A percentile compares a stretch with the other conserved stretches of the same genome.
phyloP scores from a whole-genome alignment of 2,329 filamentous ascomycete species.

The Talaromyces amestolkiae region DNA sequence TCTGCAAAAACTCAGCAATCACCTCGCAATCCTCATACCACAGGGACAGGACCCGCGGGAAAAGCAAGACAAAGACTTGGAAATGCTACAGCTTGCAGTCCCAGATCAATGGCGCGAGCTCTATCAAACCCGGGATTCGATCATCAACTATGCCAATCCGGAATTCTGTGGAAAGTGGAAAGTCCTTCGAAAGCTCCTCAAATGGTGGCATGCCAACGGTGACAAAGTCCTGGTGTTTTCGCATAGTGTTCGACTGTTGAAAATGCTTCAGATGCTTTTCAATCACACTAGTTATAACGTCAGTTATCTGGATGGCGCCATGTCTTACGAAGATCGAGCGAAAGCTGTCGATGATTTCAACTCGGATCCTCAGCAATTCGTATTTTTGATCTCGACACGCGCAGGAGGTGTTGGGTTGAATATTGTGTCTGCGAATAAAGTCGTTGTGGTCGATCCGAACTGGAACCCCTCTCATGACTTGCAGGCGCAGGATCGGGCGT shows the following conservation, averaged over 20 bases:
- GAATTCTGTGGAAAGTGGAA: conserved; percentile 98
- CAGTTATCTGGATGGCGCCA: conserved; percentile 82
- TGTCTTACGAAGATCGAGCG: conserved; percentile 79
- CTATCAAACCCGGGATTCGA: conserved; percentile 71
- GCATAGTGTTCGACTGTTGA: conserved; percentile 80
- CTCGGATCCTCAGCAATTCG: conserved; percentile 78
- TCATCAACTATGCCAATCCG: conserved; percentile 77
- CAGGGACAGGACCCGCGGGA: conserved; percentile 60
- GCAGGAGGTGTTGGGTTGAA: conserved; percentile 93
- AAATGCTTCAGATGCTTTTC: conserved; percentile 81
- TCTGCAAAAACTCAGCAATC: conserved; percentile 85
- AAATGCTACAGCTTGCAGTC: conserved; percentile 69
- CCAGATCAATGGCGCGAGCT: conserved; percentile 73
- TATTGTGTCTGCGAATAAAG: conserved; percentile 96
- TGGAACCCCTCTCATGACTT: conserved; percentile 96
- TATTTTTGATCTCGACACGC: conserved; percentile 92
- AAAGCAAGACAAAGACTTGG: conserved; percentile 75
- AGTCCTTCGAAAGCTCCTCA: conserved; percentile 78
- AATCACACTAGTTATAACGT: conserved; percentile 85
- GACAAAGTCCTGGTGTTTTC: conserved; percentile 97
- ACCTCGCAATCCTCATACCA: conserved; percentile 84
- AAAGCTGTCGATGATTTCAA: conserved; percentile 88
- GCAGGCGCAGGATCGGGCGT: conserved; percentile 93
- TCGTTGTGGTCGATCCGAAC: conserved; percentile 93
- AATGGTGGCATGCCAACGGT: conserved; percentile 83